Evolutionary conservation across 176 grass and related monocot genomes (phyloP).

Genomic region (Oryza officinalis): DNA sequence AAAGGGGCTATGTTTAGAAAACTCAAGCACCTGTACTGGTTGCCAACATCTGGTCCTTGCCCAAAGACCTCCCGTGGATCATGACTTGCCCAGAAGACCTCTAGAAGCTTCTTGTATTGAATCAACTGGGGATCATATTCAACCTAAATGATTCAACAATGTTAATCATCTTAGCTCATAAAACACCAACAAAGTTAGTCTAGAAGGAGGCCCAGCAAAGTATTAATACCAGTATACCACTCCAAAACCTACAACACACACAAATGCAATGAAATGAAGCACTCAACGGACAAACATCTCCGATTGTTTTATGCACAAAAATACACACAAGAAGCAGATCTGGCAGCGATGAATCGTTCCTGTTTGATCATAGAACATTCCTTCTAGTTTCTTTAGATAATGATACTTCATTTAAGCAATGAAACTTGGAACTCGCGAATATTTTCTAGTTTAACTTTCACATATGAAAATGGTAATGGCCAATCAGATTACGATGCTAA

Average conservation of each 20-base stretch:
- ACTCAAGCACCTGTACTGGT: slow-evolving; percentile 76
- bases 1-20: neutral
- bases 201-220: neutral
- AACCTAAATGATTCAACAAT: slow-evolving; percentile 45
- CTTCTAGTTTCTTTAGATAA: neutral
- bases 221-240: neutral
- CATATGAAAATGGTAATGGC: neutral
- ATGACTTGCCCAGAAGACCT: slow-evolving; percentile 89
- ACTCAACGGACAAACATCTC: neutral
- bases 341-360: neutral
- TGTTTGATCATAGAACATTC: neutral
- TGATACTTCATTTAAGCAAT: neutral
- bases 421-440: neutral
- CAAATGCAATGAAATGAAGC: neutral
- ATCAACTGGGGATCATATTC: slow-evolving; percentile 79
- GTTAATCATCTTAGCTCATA: neutral
- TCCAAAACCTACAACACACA: neutral
- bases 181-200: neutral
- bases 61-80: slow-evolving; percentile 91
- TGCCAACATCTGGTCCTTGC: slow-evolving; percentile 96
- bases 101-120: slow-evolving; percentile 84
- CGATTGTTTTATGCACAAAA: slow-evolving; percentile 5
- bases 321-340: neutral
- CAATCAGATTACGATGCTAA: neutral
- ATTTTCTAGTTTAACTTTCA: neutral